Conservation (phyloP, 73 alveolate species). For the Tetrahymena borealis region DNA sequence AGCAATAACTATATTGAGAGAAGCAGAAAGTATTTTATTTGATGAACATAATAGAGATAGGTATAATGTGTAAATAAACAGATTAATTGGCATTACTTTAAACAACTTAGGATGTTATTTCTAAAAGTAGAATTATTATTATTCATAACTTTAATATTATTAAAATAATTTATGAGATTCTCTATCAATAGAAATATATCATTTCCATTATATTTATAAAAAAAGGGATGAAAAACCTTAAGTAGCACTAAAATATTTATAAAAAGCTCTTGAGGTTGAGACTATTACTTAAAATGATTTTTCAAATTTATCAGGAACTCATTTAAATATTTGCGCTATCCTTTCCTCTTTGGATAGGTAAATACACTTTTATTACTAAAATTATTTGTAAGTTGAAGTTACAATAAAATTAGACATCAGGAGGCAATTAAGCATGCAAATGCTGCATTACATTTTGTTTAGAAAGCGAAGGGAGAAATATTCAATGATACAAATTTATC, state of each 20-base stretch:
- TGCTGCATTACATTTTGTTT: neutral
- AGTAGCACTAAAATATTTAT: neutral
- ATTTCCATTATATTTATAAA: neutral
- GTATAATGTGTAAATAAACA: neutral
- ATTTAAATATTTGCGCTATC: neutral
- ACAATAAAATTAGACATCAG: neutral
- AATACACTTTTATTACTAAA: neutral
- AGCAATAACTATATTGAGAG: neutral
- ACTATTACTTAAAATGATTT: neutral
- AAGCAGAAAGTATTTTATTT: neutral
- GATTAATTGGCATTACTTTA: neutral
- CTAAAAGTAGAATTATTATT: neutral
- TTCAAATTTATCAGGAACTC: neutral
- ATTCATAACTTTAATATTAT: neutral
- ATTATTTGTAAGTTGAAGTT: neutral
- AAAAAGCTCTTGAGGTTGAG: neutral
- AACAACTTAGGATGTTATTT: neutral
- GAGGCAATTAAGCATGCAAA: neutral
- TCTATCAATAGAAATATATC: neutral
- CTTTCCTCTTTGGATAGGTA: neutral
- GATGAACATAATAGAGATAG: neutral
- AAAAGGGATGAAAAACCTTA: neutral
- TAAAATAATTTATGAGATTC: neutral
- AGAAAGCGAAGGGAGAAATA: neutral
- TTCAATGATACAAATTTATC: neutral